Base-by-base conservation (phyloP, 495 filamentous ascomycete genomes). In the Penicillium verhagenii region DNA sequence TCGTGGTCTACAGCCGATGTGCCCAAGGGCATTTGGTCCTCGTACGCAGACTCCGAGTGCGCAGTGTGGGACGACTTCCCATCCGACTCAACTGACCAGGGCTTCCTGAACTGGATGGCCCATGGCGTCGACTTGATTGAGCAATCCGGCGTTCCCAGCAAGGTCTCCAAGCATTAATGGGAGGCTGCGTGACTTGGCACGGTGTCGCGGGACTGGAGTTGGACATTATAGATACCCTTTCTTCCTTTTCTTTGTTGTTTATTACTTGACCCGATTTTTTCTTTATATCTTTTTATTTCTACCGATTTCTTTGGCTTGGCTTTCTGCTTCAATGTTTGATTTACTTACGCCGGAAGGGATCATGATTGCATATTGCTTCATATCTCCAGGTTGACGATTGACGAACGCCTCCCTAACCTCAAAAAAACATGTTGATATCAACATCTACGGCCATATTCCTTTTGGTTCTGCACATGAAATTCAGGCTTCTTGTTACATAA, bases 1-100 rank as follows among this genome's bases (percentile, higher is more conserved):
- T 72, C 77, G 0, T 77, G 76, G 72, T 72, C 67, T 6, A 62
- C 62, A 5, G 49, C 63, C 20, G 70, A 75, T 42, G 66, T 70
- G 4, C 71, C 73, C 29, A 77, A 77, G 59, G 75, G 74, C 23
- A 66, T 67, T 11, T 75, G 73, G 68, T 77, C 72, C 6, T 67
- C 69, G 2, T 80, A 79, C 37, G 71, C 76, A 8, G 76, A 79
- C 58, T 65, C 72, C 2, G 71, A 76, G 53, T 72, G 71, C 33
- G 52, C 71, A 2, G 58, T 78, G 5, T 79, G 70, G 69, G 75
- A 77, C 35, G 72, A 79, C 38, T 75, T 76, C 56, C 77, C 77
- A 4, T 59, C 63, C 4, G 73, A 77, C 52, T 60, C 75, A 4
- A 68, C 69, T 3, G 73, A 77, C 26, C 65, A 64, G 6, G 77